Conservation (phyloP, 768 basidiomycete genomes). For the Podaxis pistillaris region DNA sequence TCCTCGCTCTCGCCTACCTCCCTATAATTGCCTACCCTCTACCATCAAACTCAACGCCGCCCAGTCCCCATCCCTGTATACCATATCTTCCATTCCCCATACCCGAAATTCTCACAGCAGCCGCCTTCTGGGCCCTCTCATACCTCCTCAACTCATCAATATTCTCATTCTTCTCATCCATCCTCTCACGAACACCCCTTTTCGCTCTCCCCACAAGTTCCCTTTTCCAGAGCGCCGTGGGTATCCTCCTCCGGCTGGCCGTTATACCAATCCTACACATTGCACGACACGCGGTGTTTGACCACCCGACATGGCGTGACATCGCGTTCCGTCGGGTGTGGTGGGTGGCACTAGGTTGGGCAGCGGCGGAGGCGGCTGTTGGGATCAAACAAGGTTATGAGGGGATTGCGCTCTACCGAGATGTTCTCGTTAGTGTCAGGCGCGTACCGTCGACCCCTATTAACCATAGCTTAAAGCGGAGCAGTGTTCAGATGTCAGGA, state of each 20-base stretch:
- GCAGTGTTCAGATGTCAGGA: not conserved
- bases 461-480: not conserved
- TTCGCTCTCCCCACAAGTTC: slow-evolving; percentile 51
- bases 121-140: slow-evolving; percentile 59
- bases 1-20: slow-evolving; percentile 47
- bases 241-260: slow-evolving; percentile 39
- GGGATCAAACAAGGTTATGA: slow-evolving; percentile 72
- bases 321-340: slow-evolving; percentile 66
- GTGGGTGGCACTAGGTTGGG: slow-evolving; percentile 80
- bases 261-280: slow-evolving; percentile 11
- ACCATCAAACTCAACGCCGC: slow-evolving; percentile 21
- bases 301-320: slow-evolving; percentile 52
- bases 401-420: slow-evolving; percentile 62
- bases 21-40: slow-evolving; percentile 49
- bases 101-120: slow-evolving; percentile 61
- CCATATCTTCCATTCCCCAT: slow-evolving; percentile 56
- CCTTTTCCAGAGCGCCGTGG: slow-evolving; percentile 52
- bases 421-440: slow-evolving; percentile 54
- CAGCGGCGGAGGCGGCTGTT: slow-evolving; percentile 62
- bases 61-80: slow-evolving; percentile 36
- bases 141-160: slow-evolving; percentile 42
- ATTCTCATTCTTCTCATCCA: slow-evolving; percentile 37
- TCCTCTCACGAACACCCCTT: slow-evolving; percentile 49
- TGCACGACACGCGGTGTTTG: slow-evolving; percentile 17
- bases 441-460: slow-evolving; percentile 19